Percentiles rank a stretch among this genome's conserved stretches.
Evolutionary conservation across 106 monocot genomes (phyloP).

Genomic region (Xerophyta viscosa): DNA sequence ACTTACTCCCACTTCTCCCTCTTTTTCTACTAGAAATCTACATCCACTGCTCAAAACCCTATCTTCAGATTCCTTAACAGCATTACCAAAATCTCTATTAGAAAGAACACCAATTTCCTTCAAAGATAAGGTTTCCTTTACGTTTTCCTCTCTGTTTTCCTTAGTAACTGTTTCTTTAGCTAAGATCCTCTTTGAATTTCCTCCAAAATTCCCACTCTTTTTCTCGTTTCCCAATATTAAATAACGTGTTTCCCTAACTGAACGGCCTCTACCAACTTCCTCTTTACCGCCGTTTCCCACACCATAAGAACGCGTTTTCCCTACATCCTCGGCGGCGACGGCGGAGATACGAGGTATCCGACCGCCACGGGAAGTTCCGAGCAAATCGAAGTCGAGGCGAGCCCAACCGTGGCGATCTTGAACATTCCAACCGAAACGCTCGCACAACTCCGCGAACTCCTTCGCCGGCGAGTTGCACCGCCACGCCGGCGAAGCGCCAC

Average conservation of each 20-base stretch:
- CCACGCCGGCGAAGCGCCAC: not conserved
- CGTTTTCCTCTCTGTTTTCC: too few relatives aligned
- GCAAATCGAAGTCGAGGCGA: constrained; percentile 40
- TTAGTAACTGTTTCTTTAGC: not conserved
- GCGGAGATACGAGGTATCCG: constrained; percentile 77
- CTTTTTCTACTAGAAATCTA: constrained; percentile 5
- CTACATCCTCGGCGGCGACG: too few relatives aligned
- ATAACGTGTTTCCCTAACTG: constrained; percentile 5
- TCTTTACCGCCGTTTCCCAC: not conserved
- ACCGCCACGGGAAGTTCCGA: constrained; percentile 70
- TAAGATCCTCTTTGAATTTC: not conserved
- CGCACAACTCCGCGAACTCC: constrained; percentile 40
- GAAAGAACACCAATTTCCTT: too few relatives aligned
- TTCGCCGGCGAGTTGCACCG: constrained; percentile 13
- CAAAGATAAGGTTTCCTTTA: too few relatives aligned
- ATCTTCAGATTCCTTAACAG: too few relatives aligned
- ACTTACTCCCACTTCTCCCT: constrained; percentile 1
- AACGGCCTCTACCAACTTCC: constrained; percentile 1
- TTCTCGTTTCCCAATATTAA: not conserved
- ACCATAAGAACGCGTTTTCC: not conserved
- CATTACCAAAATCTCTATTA: not conserved
- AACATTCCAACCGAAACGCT: constrained; percentile 72
- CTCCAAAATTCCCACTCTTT: not conserved
- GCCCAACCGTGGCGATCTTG: constrained; percentile 63
- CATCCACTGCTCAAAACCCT: constrained; percentile 13